Evolutionary conservation across 345 rosid species (phyloP).

Genomic region (Passiflora organensis): DNA sequence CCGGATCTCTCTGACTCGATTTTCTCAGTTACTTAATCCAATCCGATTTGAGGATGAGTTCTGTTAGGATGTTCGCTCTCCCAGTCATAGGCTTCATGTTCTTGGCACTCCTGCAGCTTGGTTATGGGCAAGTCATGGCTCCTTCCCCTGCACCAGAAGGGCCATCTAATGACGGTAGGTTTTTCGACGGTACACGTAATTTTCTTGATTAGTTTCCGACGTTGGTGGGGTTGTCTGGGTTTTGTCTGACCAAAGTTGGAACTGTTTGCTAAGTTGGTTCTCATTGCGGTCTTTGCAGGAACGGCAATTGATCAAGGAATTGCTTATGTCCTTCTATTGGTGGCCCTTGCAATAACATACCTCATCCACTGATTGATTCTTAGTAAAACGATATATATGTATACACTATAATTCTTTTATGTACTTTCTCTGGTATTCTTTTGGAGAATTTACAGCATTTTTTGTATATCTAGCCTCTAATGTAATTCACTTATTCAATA

Average conservation of each 20-base stretch:
- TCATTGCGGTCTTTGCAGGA: slow-evolving; percentile 19
- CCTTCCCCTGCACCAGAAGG: slow-evolving; percentile 34
- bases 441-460: slow-evolving; percentile 6
- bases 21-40: too few relatives aligned
- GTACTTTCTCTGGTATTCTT: slow-evolving; percentile 10
- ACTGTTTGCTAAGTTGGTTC: neutral
- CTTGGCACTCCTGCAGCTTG: slow-evolving; percentile 33
- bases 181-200: too few relatives aligned
- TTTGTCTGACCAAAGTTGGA: neutral
- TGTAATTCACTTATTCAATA: neutral
- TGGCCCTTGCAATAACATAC: slow-evolving; percentile 39
- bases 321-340: slow-evolving; percentile 29
- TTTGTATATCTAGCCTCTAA: neutral
- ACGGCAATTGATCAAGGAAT: slow-evolving; percentile 39
- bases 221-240: too few relatives aligned
- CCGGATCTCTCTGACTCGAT: too few relatives aligned
- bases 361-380: slow-evolving; percentile 22
- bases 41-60: slow-evolving; percentile 26
- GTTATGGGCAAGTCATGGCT: slow-evolving; percentile 38
- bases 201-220: too few relatives aligned
- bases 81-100: slow-evolving; percentile 30
- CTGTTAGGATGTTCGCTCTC: slow-evolving; percentile 14
- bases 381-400: too few relatives aligned
- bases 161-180: slow-evolving; percentile 40
- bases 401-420: slow-evolving; percentile 18